Conservation (phyloP, 108 stramenopile genomes). For the Epithemia pelagica region DNA sequence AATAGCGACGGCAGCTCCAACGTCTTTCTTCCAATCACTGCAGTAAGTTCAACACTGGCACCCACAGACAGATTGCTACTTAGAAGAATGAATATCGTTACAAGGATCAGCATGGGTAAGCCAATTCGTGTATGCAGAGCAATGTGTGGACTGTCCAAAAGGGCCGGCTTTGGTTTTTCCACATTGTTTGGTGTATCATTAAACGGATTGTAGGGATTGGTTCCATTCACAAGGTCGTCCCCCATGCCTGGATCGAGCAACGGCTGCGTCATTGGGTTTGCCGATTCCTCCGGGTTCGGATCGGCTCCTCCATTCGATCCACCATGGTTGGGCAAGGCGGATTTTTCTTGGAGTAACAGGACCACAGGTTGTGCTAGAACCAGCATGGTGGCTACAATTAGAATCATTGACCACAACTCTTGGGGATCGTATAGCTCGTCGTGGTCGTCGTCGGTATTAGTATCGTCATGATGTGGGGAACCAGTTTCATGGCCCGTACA, state of each 20-base stretch:
- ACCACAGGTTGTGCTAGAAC: constrained; percentile 2
- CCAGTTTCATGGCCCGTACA: not conserved
- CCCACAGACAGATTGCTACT: constrained; percentile 68
- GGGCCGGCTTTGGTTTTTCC: not conserved
- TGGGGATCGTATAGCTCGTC: not conserved
- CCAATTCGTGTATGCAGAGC: not conserved
- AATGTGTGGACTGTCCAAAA: not conserved
- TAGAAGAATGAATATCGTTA: constrained; percentile 38
- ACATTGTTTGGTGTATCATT: not conserved
- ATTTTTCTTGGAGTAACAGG: not conserved
- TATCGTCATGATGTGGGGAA: not conserved
- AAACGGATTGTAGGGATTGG: not conserved
- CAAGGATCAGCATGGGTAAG: constrained; percentile 39
- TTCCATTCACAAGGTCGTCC: not conserved
- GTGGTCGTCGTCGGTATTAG: not conserved
- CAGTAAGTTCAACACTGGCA: constrained; percentile 61
- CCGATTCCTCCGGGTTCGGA: not conserved
- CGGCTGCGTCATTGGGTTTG: not conserved
- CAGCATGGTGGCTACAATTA: not conserved
- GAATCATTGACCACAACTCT: not conserved
- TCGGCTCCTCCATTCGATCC: not conserved
- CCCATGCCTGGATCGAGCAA: not conserved
- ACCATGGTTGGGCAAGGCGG: not conserved
- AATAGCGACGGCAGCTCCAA: constrained; percentile 52
- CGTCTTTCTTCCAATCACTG: constrained; percentile 21